phyloP scores from a whole-genome alignment of 768 basidiomycete species.

The Rhizopogon vulgaris region DNA sequence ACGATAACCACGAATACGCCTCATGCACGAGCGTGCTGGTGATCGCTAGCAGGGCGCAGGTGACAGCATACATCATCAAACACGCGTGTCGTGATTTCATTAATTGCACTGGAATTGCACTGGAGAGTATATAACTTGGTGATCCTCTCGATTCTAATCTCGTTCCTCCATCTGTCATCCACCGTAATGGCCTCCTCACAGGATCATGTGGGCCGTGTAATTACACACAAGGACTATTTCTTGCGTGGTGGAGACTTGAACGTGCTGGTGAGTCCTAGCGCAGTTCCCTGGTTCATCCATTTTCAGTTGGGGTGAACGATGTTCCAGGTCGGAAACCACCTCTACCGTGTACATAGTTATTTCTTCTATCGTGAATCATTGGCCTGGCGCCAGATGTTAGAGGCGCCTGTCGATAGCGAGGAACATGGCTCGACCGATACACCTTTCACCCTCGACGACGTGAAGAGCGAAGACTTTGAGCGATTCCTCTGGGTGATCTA shows the following conservation, averaged over 20 bases:
- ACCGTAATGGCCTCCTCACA: neutral
- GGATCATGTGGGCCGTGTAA: slow-evolving; percentile 13
- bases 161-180: neutral
- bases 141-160: neutral
- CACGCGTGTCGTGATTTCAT: neutral
- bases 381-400: slow-evolving; percentile 23
- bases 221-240: slow-evolving; percentile 37
- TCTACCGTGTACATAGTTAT: slow-evolving; percentile 29
- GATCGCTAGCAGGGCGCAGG: neutral
- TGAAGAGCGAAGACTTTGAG: slow-evolving; percentile 35
- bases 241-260: slow-evolving; percentile 48
- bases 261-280: slow-evolving; percentile 37
- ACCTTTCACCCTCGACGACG: slow-evolving; percentile 20
- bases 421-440: neutral
- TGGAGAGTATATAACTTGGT: neutral
- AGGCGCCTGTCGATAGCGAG: neutral
- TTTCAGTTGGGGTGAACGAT: neutral
- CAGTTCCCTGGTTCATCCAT: neutral
- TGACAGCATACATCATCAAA: neutral
- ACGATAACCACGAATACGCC: neutral
- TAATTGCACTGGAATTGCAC: neutral
- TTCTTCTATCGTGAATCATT: slow-evolving; percentile 33
- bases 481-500: slow-evolving; percentile 52
- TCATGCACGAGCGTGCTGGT: neutral
- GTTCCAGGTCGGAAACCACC: slow-evolving; percentile 26